A percentile compares a stretch with the other conserved stretches of the same genome.
These are phyloP conservation scores for Paraglomus occultum DNA, from an alignment of 192 early-diverging fungal species.

Conservation along the genomic window DNA sequence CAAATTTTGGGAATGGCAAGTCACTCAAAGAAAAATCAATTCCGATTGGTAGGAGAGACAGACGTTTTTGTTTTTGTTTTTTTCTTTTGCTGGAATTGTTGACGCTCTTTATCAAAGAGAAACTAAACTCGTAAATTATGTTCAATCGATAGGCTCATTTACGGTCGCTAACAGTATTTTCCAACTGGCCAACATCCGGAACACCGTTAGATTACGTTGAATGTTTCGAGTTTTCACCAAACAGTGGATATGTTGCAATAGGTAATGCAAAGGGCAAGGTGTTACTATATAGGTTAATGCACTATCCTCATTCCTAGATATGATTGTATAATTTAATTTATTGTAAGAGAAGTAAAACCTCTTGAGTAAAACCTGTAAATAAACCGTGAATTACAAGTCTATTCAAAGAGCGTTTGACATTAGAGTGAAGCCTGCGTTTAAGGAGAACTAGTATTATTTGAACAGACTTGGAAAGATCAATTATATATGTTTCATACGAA, in stretches of 20 bases:
- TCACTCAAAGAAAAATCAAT: conserved; percentile 68
- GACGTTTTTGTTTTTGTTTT: background rate
- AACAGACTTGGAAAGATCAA: too few species aligned
- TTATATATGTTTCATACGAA: too few species aligned
- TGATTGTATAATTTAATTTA: too few species aligned
- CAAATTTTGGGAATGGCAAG: conserved; percentile 81
- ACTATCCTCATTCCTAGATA: conserved; percentile 52
- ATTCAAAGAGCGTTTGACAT: too few species aligned
- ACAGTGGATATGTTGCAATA: conserved; percentile 84
- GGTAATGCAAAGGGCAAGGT: conserved; percentile 92
- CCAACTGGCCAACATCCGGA: conserved; percentile 89
- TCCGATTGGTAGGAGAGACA: conserved; percentile 53
- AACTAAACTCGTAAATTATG: conserved; percentile 1
- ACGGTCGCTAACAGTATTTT: conserved; percentile 75
- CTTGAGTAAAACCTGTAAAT: too few species aligned
- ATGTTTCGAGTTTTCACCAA: conserved; percentile 83
- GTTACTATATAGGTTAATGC: conserved; percentile 75
- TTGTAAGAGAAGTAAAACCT: too few species aligned
- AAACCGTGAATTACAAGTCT: too few species aligned
- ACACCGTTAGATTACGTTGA: conserved; percentile 85
- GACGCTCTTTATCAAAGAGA: background rate
- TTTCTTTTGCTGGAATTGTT: background rate
- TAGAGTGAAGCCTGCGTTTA: too few species aligned
- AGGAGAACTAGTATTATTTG: too few species aligned
- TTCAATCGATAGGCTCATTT: conserved; percentile 56